Evolutionary conservation across 2,329 filamentous ascomycete genomes (phyloP).

Genomic region (Teratosphaeria viscida): DNA sequence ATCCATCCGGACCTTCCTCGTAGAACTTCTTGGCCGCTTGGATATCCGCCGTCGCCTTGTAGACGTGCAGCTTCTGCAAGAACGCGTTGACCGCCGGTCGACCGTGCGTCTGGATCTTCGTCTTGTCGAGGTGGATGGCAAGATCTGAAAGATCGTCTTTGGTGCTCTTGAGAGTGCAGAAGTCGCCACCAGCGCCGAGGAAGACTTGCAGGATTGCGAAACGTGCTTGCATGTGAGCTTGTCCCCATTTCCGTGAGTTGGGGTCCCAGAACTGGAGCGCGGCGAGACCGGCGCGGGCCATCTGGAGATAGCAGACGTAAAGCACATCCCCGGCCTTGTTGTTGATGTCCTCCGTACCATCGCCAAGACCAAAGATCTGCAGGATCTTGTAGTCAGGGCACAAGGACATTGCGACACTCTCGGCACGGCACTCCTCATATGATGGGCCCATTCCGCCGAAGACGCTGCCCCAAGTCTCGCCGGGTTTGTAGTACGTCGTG

Average conservation of each 20-base stretch:
- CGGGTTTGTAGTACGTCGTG: slow-evolving; percentile 83
- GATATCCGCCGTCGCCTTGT: slow-evolving; percentile 81
- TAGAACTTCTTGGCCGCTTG: slow-evolving; percentile 70
- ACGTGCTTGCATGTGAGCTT: slow-evolving; percentile 49
- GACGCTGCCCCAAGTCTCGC: slow-evolving; percentile 87
- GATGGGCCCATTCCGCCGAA: slow-evolving; percentile 80
- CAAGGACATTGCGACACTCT: slow-evolving; percentile 86
- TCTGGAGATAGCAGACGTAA: slow-evolving; percentile 78
- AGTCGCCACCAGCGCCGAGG: slow-evolving; percentile 73
- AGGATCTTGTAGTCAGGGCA: slow-evolving; percentile 82
- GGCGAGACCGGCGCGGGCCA: slow-evolving; percentile 85
- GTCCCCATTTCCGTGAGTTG: slow-evolving; percentile 82
- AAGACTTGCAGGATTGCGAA: slow-evolving; percentile 81
- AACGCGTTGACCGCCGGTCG: slow-evolving; percentile 76
- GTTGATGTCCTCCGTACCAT: slow-evolving; percentile 61
- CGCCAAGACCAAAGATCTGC: slow-evolving; percentile 82
- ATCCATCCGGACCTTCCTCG: slow-evolving; percentile 46
- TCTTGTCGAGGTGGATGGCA: slow-evolving; percentile 71
- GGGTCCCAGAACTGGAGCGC: slow-evolving; percentile 94
- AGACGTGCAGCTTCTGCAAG: slow-evolving; percentile 83
- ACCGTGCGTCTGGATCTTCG: slow-evolving; percentile 75
- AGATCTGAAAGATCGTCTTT: slow-evolving; percentile 62
- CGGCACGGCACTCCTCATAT: slow-evolving; percentile 91
- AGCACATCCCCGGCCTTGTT: slow-evolving; percentile 75
- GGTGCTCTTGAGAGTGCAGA: slow-evolving; percentile 71